Evolutionary conservation across 2,329 filamentous ascomycete species (phyloP).

Genomic region (Fusarium illudens): DNA sequence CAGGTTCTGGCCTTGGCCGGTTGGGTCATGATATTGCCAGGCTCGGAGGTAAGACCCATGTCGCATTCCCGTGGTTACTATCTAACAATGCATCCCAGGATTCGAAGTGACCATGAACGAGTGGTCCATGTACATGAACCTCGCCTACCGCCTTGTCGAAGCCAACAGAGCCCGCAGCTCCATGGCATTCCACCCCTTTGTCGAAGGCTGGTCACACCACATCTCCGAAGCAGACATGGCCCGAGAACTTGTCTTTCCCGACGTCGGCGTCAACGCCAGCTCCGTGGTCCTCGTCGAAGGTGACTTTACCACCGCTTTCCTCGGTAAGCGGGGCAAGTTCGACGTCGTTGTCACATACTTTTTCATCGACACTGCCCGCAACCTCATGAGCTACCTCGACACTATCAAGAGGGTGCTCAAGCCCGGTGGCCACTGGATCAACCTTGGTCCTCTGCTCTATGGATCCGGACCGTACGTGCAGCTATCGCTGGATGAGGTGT

Average conservation of each 20-base stretch:
- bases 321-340: conserved; percentile 44
- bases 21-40: conserved; percentile 60
- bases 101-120: conserved; percentile 65
- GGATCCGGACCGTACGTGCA: conserved; percentile 64
- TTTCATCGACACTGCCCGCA: conserved; percentile 69
- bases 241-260: conserved; percentile 57
- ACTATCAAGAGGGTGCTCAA: conserved; percentile 59
- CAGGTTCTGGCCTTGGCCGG: conserved; percentile 62
- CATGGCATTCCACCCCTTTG: conserved; percentile 57
- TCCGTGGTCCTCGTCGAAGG: conserved; percentile 61
- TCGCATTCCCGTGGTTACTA: background rate
- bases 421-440: conserved; percentile 62
- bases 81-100: conserved; percentile 35
- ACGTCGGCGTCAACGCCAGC: conserved; percentile 46
- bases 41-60: conserved; percentile 47
- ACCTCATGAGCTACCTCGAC: conserved; percentile 63
- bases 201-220: conserved; percentile 67
- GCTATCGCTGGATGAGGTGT: conserved; percentile 62
- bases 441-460: conserved; percentile 64
- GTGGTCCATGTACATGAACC: conserved; percentile 66
- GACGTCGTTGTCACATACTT: conserved; percentile 65
- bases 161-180: conserved; percentile 37
- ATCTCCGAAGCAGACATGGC: conserved; percentile 57
- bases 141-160: conserved; percentile 60
- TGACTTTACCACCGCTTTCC: conserved; percentile 60